phyloP scores from a whole-genome alignment of 805 yeast species.

The Metschnikowia shivogae region DNA sequence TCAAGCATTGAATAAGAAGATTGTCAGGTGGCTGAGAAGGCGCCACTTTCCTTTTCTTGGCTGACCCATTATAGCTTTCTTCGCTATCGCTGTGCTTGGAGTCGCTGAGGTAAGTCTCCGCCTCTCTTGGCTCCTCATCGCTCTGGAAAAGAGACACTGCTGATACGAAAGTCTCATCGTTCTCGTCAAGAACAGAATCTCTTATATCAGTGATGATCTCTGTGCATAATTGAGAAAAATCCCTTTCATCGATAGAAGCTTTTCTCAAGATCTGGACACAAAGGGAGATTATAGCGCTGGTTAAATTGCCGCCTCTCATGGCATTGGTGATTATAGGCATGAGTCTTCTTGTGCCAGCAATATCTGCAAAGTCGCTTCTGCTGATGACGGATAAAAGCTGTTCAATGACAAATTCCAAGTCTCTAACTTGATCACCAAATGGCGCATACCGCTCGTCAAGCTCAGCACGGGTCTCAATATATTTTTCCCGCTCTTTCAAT shows the following conservation, averaged over 20 bases:
- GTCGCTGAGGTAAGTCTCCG: slow-evolving; percentile 23
- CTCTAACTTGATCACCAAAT: slow-evolving; percentile 46
- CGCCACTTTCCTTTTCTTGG: slow-evolving; percentile 32
- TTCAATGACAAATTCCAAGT: slow-evolving; percentile 66
- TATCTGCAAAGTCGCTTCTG: slow-evolving; percentile 83
- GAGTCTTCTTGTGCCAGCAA: slow-evolving; percentile 80
- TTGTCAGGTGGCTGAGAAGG: slow-evolving; percentile 43
- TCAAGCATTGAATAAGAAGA: slow-evolving; percentile 57
- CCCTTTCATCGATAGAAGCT: slow-evolving; percentile 73
- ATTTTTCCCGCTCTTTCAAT: slow-evolving; percentile 11
- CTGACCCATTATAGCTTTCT: slow-evolving; percentile 28
- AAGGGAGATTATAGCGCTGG: slow-evolving; percentile 50
- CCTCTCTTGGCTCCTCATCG: slow-evolving; percentile 22
- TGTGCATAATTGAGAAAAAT: slow-evolving; percentile 77
- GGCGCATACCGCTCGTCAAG: slow-evolving; percentile 23
- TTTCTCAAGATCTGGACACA: slow-evolving; percentile 64
- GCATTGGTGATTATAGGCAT: slow-evolving; percentile 45
- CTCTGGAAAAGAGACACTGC: slow-evolving; percentile 22
- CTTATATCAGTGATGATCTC: slow-evolving; percentile 83
- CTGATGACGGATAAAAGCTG: slow-evolving; percentile 67
- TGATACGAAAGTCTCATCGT: slow-evolving; percentile 24
- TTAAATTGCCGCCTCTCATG: slow-evolving; percentile 53
- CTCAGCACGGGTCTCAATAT: slow-evolving; percentile 8
- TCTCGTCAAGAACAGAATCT: slow-evolving; percentile 53
- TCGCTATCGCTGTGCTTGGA: slow-evolving; percentile 20